phyloP scores from a whole-genome alignment of 176 grass and related monocot species.

The Dactylis glomerata region DNA sequence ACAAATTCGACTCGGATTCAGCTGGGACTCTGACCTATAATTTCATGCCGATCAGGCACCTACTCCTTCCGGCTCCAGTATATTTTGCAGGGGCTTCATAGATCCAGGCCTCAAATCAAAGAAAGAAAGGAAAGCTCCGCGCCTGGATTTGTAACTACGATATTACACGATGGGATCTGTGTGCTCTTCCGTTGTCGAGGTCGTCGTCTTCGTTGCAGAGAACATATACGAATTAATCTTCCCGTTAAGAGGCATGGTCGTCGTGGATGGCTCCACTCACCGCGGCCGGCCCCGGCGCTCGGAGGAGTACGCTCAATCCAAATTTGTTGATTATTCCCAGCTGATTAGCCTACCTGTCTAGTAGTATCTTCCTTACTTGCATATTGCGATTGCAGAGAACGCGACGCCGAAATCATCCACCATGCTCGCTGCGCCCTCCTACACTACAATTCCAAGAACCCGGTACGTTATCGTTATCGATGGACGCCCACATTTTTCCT shows the following conservation, averaged over 20 bases:
- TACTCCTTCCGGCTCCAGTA: not conserved
- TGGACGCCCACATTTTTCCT: not conserved
- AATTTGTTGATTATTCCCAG: not conserved
- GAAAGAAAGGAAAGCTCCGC: not conserved
- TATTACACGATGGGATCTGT: not conserved
- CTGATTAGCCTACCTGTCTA: not conserved
- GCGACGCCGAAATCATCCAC: not conserved
- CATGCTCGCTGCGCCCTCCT: not conserved
- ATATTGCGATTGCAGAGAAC: not conserved
- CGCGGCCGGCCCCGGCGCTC: not conserved
- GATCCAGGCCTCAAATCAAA: not conserved
- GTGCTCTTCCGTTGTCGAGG: not conserved
- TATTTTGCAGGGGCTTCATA: not conserved
- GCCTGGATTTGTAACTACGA: not conserved
- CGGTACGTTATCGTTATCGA: not conserved
- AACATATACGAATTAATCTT: not conserved
- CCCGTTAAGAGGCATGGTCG: not conserved
- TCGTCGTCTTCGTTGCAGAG: not conserved
- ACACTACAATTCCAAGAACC: not conserved
- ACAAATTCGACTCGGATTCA: too few species aligned
- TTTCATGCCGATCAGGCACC: not conserved
- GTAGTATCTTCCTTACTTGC: not conserved
- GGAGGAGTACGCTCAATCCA: not conserved
- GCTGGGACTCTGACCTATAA: too few species aligned
- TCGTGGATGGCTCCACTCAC: not conserved